These are phyloP conservation scores for Salicornia ramosissima DNA, from an alignment of 148 eudicot species.

Conservation along the genomic window DNA sequence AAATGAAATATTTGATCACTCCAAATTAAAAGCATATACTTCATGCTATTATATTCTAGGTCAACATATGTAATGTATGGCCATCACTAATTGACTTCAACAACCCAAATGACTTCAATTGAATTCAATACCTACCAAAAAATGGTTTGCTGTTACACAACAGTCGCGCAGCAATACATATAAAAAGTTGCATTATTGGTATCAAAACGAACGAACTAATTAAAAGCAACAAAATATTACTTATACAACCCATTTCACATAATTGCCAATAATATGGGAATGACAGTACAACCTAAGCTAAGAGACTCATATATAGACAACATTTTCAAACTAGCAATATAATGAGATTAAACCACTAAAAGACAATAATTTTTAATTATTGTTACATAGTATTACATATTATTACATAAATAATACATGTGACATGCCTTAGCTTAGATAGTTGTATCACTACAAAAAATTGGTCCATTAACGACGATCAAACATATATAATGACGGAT, in stretches of 20 bases:
- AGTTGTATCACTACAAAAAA: no score
- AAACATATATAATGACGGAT: no score
- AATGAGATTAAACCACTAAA: conserved; percentile 7
- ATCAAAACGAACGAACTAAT: conserved; percentile 13
- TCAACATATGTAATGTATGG: neutral
- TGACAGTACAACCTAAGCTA: conserved; percentile 23
- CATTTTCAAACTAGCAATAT: neutral
- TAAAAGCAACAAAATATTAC: neutral
- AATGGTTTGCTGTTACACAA: neutral
- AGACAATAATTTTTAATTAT: conserved; percentile 15
- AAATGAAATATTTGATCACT: no score
- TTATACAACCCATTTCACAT: neutral
- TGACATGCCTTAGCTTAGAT: neutral
- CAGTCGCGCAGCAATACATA: conserved; percentile 1
- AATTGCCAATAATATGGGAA: conserved; percentile 29
- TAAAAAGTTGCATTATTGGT: conserved; percentile 3
- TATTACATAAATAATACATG: no score
- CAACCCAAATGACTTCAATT: conserved; percentile 17
- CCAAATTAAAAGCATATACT: no score
- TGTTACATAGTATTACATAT: no score
- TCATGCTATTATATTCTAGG: neutral
- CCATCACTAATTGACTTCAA: neutral
- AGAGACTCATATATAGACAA: neutral
- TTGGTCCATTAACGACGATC: no score
- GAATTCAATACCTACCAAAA: conserved; percentile 17